Evolutionary conservation across 2,329 filamentous ascomycete species (phyloP).

Genomic region (Periconia digitata): DNA sequence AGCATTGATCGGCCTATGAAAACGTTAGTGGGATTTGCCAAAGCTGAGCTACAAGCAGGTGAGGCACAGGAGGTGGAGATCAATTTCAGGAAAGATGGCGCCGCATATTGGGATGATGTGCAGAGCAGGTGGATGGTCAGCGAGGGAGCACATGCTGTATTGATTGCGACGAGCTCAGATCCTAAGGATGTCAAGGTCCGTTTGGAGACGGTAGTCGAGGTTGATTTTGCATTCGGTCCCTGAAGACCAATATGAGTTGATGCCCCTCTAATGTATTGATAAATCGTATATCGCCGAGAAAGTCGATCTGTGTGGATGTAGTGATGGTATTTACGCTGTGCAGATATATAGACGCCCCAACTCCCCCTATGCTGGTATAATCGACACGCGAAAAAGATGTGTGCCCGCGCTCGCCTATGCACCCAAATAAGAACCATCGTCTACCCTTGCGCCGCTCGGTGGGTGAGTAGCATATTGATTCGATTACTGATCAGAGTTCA

Average conservation of each 20-base stretch:
- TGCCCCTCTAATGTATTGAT: background rate
- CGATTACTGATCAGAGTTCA: slow-evolving; percentile 15
- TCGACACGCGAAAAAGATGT: slow-evolving; percentile 2
- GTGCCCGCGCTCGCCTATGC: background rate
- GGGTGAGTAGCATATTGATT: background rate
- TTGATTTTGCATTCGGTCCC: slow-evolving; percentile 6
- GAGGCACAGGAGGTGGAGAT: slow-evolving; percentile 60
- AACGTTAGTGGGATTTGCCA: slow-evolving; percentile 62
- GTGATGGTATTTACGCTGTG: slow-evolving; percentile 2
- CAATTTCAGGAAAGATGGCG: slow-evolving; percentile 63
- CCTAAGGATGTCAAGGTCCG: slow-evolving; percentile 9
- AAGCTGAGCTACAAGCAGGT: slow-evolving; percentile 59
- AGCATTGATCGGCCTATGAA: slow-evolving; percentile 63
- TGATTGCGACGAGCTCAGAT: slow-evolving; percentile 48
- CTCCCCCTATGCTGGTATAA: slow-evolving; percentile 17
- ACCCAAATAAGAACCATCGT: background rate
- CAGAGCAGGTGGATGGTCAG: slow-evolving; percentile 67
- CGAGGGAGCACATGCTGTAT: slow-evolving; percentile 64
- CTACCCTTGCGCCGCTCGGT: slow-evolving; percentile 1
- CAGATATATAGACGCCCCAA: slow-evolving; percentile 13
- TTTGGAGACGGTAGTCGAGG: slow-evolving; percentile 2
- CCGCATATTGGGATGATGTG: slow-evolving; percentile 71
- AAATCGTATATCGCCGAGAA: background rate
- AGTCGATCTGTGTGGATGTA: background rate
- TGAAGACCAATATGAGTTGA: background rate